Evolutionary conservation across 139 green algal species (phyloP), one percentile per base, ranked within the genome.

Genomic region (Nannochloris sp.): DNA sequence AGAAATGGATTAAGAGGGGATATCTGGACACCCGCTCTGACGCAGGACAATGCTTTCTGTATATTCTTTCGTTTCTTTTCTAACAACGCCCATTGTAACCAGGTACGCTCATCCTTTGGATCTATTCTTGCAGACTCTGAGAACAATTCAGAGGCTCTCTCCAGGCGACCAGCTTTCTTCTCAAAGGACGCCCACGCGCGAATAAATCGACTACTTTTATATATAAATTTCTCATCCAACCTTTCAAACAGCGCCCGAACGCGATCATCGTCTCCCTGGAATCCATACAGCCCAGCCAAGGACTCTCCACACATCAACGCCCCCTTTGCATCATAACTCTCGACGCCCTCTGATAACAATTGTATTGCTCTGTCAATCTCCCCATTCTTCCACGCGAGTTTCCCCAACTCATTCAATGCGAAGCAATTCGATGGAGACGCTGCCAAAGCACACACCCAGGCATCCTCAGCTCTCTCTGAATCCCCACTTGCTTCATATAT

Each of bases 41-140:
- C 89, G 68, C 77, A 85, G 16, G 37, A 51, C 23, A 68, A 55
- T 8, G 84, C 79, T 6, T 67, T 68, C 2, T 71, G 67, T 12
- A 44, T 56, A 44, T 69, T 57, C 5, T 66, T 63, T 10, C 68
- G 63, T 66, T 85, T 67, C 53, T 77, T 69, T 73, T 91, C 84
- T 33, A 89, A 63, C 59, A 91, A 67, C 2, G 65, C 84, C 72
- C 74, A 89, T 45, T 87, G 77, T 29, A 89, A 68, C 84, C 84
- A 90, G 30, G 74, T 87, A 30, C 73, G 70, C 48, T 83, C 79
- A 67, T 88, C 81, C 29, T 64, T 63, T 3, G 73, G 68, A 17
- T 63, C 44, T 2, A 26, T 29, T 11, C 30, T 30, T 31, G 65
- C 57, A 2, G 76, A 63, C 16, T 43, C 2, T 2, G 16, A 25